Conservation (phyloP, 2,329 filamentous ascomycete species). For the Talaromyces sp. region DNA sequence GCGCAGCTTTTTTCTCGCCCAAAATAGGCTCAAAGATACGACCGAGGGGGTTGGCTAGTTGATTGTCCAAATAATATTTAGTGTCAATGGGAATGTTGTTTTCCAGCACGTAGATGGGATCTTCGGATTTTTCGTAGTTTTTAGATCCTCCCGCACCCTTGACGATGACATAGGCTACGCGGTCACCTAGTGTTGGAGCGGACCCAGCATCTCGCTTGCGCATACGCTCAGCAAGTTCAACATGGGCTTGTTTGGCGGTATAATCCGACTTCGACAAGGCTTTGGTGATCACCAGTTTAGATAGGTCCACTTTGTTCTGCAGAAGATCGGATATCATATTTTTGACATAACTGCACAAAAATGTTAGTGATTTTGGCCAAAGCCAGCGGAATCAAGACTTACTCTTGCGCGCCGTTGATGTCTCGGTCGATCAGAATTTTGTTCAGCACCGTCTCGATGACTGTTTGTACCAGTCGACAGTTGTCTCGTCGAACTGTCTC, state of each 20-base stretch:
- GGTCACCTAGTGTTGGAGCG: conserved; percentile 85
- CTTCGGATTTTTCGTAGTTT: conserved; percentile 96
- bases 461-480: conserved; percentile 88
- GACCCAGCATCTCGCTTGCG: conserved; percentile 94
- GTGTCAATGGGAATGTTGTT: conserved; percentile 98
- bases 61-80: conserved; percentile 97
- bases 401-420: conserved; percentile 87
- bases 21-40: conserved; percentile 98
- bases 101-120: conserved; percentile 94
- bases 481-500: conserved; percentile 97
- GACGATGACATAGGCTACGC: conserved; percentile 97
- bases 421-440: conserved; percentile 96
- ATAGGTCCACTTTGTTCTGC: conserved; percentile 98
- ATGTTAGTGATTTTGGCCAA: conserved; percentile 34
- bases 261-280: conserved; percentile 89
- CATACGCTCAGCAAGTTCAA: conserved; percentile 94
- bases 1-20: conserved; percentile 84
- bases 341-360: conserved; percentile 74
- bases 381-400: conserved; percentile 41
- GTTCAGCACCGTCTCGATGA: conserved; percentile 91
- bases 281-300: conserved; percentile 98
- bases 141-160: conserved; percentile 84
- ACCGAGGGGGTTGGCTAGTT: conserved; percentile 87
- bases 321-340: conserved; percentile 90
- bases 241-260: conserved; percentile 87